These are phyloP conservation scores for Mycosphaerella sp. DNA, from an alignment of 2,329 filamentous ascomycete species.

Conservation along the genomic window DNA sequence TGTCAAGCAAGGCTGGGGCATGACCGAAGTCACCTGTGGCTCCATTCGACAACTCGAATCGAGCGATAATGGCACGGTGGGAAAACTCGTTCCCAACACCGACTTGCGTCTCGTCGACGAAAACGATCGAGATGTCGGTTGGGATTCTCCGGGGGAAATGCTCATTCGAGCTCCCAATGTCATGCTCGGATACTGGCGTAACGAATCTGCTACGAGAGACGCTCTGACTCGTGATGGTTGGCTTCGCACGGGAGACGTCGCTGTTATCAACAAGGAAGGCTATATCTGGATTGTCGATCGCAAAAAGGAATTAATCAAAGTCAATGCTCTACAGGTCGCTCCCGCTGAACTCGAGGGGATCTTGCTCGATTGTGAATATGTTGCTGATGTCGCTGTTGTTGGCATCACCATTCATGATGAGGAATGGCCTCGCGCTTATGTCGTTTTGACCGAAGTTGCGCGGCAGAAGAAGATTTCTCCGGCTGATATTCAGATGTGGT, in stretches of 20 bases:
- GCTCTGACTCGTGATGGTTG: conserved; percentile 36
- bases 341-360: conserved; percentile 34
- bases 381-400: conserved; percentile 52
- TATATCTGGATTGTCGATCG: conserved; percentile 35
- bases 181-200: conserved; percentile 39
- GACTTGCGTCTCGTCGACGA: conserved; percentile 38
- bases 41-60: conserved; percentile 34
- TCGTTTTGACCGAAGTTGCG: conserved; percentile 44
- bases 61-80: conserved; percentile 35
- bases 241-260: conserved; percentile 35
- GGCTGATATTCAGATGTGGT: conserved; percentile 35
- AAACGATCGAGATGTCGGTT: conserved; percentile 36
- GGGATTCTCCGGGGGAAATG: conserved; percentile 37
- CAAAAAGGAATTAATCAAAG: conserved; percentile 28
- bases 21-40: conserved; percentile 38
- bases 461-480: conserved; percentile 35
- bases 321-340: conserved; percentile 22
- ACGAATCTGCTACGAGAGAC: conserved; percentile 36
- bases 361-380: conserved; percentile 46
- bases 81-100: conserved; percentile 36
- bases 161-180: conserved; percentile 38
- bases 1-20: conserved; percentile 39
- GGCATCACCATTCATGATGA: conserved; percentile 47
- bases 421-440: conserved; percentile 50
- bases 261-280: conserved; percentile 29